Base-by-base conservation (phyloP, 306 rosid species). In the Casuarina equisetifolia region DNA sequence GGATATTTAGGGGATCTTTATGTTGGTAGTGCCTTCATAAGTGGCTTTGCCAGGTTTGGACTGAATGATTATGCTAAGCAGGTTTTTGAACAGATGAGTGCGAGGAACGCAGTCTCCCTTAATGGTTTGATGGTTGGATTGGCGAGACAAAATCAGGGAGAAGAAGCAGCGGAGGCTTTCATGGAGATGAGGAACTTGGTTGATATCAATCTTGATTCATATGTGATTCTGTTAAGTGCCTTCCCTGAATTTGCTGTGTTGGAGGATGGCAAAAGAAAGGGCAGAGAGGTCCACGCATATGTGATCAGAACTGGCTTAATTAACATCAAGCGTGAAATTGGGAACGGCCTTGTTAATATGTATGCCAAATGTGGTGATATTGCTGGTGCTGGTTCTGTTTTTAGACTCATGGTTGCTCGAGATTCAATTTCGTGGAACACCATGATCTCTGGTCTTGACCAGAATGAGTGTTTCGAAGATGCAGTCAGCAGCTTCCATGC, bases 91-190 rank as follows among this genome's bases (percentile, higher is more conserved):
- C 94, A 81, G 84, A 89, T 91, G 94, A 64, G 79, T 75, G 83
- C 78, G 84, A 83, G 89, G 73, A 94, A 90, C 85, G 91, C 87
- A 15, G 91, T 94, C 77, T 89, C 98, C 20, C 77, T 91, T 92
- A 91, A 94, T 77, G 98, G 98, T 6, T 89, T 94, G 70, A 86
- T 94, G 88, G 95, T 94, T 84, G 98, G 96, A 51, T 77, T 94
- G 89, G 89, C 87, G 77, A 91, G 80, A 83, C 97, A 90, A 77
- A 91, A 86, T 80, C 85, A 61, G 70, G 97, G 96, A 76, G 96
- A 90, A 88, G 97, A 90, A 89, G 98, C 94, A 12, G 74, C 87
- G 64, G 72, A 84, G 77, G 73, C 90, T 81, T 94, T 91, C 81
- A 84, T 72, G 86, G 85, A 84, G 81, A 83, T 88, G 92, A 89